Percentiles rank a stretch among this genome's conserved stretches.
Evolutionary conservation across 768 basidiomycete genomes (phyloP).

Genomic region (Macrolepiota dolichaula): DNA sequence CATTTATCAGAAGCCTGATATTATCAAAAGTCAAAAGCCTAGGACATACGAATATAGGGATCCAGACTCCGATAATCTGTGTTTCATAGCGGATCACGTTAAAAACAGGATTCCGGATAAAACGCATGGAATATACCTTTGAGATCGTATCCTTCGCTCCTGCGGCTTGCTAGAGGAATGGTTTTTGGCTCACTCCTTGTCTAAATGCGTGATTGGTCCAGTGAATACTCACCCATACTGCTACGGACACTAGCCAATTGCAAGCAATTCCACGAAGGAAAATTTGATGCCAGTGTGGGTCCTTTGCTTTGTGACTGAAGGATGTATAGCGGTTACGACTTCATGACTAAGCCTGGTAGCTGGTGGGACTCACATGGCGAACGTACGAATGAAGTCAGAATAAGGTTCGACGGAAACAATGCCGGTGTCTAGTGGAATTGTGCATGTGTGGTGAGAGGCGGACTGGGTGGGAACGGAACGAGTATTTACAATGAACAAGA

Average conservation of each 20-base stretch:
- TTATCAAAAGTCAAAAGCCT: not conserved
- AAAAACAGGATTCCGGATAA: not conserved
- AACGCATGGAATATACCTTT: constrained; percentile 37
- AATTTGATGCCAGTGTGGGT: constrained; percentile 70
- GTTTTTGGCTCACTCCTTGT: not conserved
- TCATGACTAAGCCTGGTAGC: not conserved
- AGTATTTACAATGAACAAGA: constrained; percentile 56
- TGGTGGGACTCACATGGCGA: constrained; percentile 52
- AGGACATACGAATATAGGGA: constrained; percentile 65
- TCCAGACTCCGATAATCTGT: constrained; percentile 62
- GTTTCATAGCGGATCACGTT: not conserved
- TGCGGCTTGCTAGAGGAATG: constrained; percentile 58
- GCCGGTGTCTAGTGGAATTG: constrained; percentile 44
- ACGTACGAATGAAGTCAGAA: constrained; percentile 43
- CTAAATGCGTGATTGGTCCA: not conserved
- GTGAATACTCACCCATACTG: constrained; percentile 57
- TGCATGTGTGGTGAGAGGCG: not conserved
- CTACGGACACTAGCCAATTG: constrained; percentile 74
- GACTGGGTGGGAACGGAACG: not conserved
- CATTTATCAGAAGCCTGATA: not conserved
- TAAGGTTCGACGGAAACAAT: constrained; percentile 60
- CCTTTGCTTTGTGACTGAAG: constrained; percentile 55
- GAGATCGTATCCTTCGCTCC: constrained; percentile 66
- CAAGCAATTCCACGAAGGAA: constrained; percentile 73
- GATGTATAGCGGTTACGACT: not conserved